Conservation (phyloP, 2,329 filamentous ascomycete genomes). For the Claviceps sp. region DNA sequence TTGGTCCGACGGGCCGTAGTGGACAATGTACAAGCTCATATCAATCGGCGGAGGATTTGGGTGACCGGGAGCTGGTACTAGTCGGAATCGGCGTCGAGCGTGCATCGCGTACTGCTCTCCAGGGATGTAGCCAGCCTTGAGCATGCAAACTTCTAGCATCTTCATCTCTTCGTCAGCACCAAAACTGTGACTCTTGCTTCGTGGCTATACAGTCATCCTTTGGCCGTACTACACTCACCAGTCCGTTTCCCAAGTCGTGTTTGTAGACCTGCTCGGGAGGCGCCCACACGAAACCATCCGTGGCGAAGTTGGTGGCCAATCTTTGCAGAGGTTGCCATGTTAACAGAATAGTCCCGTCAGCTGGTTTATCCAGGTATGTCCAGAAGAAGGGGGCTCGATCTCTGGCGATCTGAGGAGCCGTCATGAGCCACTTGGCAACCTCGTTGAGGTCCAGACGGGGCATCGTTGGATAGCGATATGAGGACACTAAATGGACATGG, state of each 20-base stretch:
- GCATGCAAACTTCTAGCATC: constrained; percentile 80
- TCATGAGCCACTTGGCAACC: constrained; percentile 70
- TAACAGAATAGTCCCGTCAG: constrained; percentile 69
- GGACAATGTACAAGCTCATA: constrained; percentile 76
- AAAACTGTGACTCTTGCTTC: too few species aligned
- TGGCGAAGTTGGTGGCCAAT: constrained; percentile 62
- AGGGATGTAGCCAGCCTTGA: constrained; percentile 67
- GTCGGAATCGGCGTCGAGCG: constrained; percentile 72
- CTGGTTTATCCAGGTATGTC: constrained; percentile 76
- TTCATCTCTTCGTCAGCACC: constrained; percentile 20
- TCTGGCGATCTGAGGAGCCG: constrained; percentile 73
- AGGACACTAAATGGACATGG: constrained; percentile 82
- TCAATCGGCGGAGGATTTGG: constrained; percentile 60
- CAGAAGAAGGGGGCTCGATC: constrained; percentile 80
- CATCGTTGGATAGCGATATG: constrained; percentile 64
- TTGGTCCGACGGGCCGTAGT: constrained; percentile 69
- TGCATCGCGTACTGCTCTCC: constrained; percentile 65
- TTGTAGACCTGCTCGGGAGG: constrained; percentile 66
- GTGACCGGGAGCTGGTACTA: constrained; percentile 58
- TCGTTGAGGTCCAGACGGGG: constrained; percentile 59
- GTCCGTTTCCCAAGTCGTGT: constrained; percentile 52
- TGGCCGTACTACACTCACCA: constrained; percentile 27
- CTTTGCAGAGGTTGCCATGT: constrained; percentile 76
- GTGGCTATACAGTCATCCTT: background rate
- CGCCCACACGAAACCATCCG: constrained; percentile 86